Base-by-base conservation (phyloP, 1,139 yeast species). In the Spencermartinsiella ligniputridi region DNA sequence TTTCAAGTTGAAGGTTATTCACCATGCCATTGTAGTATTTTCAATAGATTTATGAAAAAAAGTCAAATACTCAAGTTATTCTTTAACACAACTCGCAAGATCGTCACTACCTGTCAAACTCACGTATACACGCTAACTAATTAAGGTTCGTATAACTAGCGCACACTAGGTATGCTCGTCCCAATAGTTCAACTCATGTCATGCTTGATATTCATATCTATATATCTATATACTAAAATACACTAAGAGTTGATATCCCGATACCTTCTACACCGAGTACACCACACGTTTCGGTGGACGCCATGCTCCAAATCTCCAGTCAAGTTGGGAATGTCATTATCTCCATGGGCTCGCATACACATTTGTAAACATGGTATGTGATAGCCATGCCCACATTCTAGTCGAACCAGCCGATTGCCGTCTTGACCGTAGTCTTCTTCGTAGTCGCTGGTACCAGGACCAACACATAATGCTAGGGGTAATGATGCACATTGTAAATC, bases 301-400 rank as follows among this genome's bases (percentile, higher is more conserved):
- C 51, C 50, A 33, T 50, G 53, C 13, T 45, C 47, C 29, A 39
- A 35, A 15, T 44, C 34, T 3, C 41, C 50, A 6, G 52, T 40
- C 25, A 53, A 40, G 27, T 52, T 47, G 8, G 62, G 62, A 33
- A 58, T 53, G 5, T 52, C 54, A 3, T 39, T 42, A 42, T 60
- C 64, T 8, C 65, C 64, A 44, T 61, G 65, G 6, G 58, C 51
- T 13, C 61, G 41, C 60, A 54, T 57, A 9, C 54, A 48, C 42
- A 54, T 53, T 19, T 60, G 51, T 17, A 61, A 46, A 41, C 65
- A 61, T 21, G 53, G 53, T 33, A 52, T 54, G 42, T 60, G 64
- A 45, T 50, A 60, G 3, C 57, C 58, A 43, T 60, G 64, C 16
- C 62, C 62, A 37, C 65, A 61, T 2, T 48, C 51, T 12, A 61